Evolutionary conservation across 148 eudicot genomes (phyloP).

Genomic region (Arctostaphylos glauca): DNA sequence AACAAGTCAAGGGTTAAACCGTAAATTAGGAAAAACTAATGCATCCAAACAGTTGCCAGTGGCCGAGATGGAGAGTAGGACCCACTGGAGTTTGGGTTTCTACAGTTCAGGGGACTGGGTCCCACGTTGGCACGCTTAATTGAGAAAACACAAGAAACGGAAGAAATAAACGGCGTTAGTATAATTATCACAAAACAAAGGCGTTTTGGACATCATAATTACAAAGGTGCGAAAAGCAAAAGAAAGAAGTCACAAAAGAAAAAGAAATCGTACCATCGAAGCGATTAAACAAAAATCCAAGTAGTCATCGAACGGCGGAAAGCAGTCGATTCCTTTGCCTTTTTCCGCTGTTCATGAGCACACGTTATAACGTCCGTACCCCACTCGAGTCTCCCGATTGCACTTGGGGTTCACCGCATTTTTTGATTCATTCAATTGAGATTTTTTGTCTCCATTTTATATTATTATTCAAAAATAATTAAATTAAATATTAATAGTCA

Average conservation of each 20-base stretch:
- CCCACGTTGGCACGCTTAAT: background rate
- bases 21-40: background rate
- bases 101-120: too few relatives aligned
- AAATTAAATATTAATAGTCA: too few relatives aligned
- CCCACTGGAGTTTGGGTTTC: too few relatives aligned
- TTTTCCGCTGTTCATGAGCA: background rate
- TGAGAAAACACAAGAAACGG: background rate
- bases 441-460: too few relatives aligned
- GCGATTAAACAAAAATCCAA: background rate
- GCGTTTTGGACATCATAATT: background rate
- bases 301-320: constrained; percentile 16
- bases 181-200: background rate
- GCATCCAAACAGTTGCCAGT: too few relatives aligned
- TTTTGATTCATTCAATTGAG: too few relatives aligned
- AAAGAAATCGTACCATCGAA: constrained; percentile 8
- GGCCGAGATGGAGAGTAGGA: too few relatives aligned
- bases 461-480: too few relatives aligned
- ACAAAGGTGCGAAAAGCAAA: background rate
- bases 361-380: background rate
- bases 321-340: background rate
- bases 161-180: background rate
- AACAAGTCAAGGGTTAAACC: background rate
- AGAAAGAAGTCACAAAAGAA: background rate
- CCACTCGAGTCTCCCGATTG: background rate
- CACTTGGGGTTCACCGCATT: too few relatives aligned